These are phyloP conservation scores for Vaccinium myrtillus DNA, from an alignment of 148 eudicot genomes.

Conservation along the genomic window DNA sequence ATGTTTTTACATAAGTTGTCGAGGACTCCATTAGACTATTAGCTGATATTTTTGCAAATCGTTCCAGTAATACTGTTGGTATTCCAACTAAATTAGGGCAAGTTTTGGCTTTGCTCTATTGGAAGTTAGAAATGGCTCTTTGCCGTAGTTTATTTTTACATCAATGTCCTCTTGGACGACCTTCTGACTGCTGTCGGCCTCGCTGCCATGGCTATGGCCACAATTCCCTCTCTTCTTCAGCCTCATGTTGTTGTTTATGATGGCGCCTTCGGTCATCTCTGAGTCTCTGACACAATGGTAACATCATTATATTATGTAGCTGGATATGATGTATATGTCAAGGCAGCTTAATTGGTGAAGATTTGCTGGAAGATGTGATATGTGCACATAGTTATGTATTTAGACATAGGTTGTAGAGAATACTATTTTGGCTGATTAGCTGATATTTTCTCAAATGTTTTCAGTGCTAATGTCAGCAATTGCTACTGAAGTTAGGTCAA, in stretches of 20 bases:
- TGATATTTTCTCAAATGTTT: not conserved
- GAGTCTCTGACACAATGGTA: constrained; percentile 85
- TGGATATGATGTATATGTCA: not conserved
- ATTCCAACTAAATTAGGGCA: no score
- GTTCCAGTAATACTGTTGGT: no score
- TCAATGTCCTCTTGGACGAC: constrained; percentile 14
- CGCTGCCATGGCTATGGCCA: constrained; percentile 6
- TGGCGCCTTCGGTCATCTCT: constrained; percentile 83
- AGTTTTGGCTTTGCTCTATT: no score
- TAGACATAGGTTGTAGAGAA: not conserved
- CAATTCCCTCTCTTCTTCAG: constrained; percentile 45
- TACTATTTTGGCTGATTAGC: not conserved
- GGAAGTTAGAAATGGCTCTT: no score
- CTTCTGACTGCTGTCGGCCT: not conserved
- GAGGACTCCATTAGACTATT: no score
- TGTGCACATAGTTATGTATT: not conserved
- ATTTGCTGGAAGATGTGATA: not conserved
- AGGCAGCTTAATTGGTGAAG: no score
- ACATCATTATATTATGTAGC: not conserved
- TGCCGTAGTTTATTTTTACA: no score
- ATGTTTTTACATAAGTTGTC: no score
- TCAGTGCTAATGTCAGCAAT: not conserved
- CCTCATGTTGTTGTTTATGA: constrained; percentile 82
- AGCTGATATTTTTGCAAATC: no score
- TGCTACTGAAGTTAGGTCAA: not conserved